A percentile compares a stretch with the other conserved stretches of the same genome.
Conservation (phyloP, 1,284 basidiomycete species). For the Cutaneotrichosporon sp. region DNA sequence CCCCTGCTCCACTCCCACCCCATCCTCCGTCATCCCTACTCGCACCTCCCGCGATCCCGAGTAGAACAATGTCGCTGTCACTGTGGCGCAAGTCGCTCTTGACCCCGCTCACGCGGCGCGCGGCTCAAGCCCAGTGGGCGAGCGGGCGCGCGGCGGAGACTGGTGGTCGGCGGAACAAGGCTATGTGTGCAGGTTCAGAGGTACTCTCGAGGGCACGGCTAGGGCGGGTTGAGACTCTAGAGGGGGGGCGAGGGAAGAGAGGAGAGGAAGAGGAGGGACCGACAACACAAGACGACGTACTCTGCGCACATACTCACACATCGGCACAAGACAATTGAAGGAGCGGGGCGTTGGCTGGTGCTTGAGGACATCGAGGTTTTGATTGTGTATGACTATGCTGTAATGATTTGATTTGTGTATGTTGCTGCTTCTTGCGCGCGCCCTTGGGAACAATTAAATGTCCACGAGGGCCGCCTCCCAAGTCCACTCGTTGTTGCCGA, state of each 20-base stretch:
- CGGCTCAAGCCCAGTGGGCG: conserved; percentile 21
- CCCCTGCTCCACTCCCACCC: not conserved
- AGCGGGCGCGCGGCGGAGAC: conserved; percentile 24
- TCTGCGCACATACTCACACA: not conserved
- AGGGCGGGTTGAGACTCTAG: not conserved
- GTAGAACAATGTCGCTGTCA: not conserved
- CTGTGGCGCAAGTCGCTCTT: conserved; percentile 7
- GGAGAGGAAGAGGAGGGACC: not conserved
- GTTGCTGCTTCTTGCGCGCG: not conserved
- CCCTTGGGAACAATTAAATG: not conserved
- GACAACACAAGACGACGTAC: too few species aligned
- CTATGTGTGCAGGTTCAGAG: not conserved
- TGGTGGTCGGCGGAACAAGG: conserved; percentile 14
- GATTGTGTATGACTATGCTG: not conserved
- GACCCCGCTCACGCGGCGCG: conserved; percentile 24
- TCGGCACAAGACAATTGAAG: too few species aligned
- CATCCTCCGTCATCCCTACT: not conserved
- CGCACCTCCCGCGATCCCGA: conserved; percentile 1
- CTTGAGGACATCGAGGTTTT: not conserved
- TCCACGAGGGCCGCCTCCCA: conserved; percentile 22
- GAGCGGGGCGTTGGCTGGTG: not conserved
- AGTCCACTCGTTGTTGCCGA: conserved; percentile 17
- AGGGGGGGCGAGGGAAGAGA: not conserved
- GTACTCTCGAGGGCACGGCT: conserved; percentile 1
- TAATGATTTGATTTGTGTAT: conserved; percentile 2